Evolutionary conservation across 108 stramenopile species (phyloP).

Genomic region (Pseudonitzschia pungens): DNA sequence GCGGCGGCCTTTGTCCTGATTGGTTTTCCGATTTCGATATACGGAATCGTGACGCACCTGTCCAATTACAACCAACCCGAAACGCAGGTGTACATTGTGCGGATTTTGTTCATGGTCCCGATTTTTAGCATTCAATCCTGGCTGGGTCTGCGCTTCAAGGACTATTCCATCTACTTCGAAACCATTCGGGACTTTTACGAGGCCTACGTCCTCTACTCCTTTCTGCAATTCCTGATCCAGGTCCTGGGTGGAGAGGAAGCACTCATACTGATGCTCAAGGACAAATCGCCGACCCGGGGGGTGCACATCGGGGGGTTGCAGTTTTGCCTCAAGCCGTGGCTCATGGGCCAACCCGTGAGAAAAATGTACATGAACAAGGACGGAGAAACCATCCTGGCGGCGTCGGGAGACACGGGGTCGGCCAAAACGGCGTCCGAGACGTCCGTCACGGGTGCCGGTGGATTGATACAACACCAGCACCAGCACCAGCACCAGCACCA

Average conservation of each 20-base stretch:
- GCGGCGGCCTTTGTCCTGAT: constrained; percentile 88
- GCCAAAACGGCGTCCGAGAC: constrained; percentile 13
- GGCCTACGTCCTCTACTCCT: constrained; percentile 91
- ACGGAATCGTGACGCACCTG: constrained; percentile 82
- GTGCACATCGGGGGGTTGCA: constrained; percentile 84
- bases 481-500: not conserved
- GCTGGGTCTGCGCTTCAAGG: constrained; percentile 85
- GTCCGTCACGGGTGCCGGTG: constrained; percentile 6
- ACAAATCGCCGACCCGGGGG: constrained; percentile 85
- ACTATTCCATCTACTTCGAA: constrained; percentile 83
- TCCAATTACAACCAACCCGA: constrained; percentile 90
- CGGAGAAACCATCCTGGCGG: not conserved
- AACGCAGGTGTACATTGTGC: constrained; percentile 81
- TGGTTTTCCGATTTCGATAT: constrained; percentile 87
- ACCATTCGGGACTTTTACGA: constrained; percentile 85
- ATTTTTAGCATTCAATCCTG: constrained; percentile 91
- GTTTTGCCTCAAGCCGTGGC: constrained; percentile 87
- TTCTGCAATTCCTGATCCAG: constrained; percentile 90
- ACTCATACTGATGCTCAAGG: constrained; percentile 82
- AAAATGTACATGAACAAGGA: constrained; percentile 25
- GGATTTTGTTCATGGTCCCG: constrained; percentile 94
- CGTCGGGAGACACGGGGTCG: constrained; percentile 1
- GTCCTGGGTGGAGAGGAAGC: constrained; percentile 90
- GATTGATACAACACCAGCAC: not conserved
- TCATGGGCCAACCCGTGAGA: constrained; percentile 88